phyloP scores from a whole-genome alignment of 176 grass and related monocot genomes.

The Metroxylon sagu region DNA sequence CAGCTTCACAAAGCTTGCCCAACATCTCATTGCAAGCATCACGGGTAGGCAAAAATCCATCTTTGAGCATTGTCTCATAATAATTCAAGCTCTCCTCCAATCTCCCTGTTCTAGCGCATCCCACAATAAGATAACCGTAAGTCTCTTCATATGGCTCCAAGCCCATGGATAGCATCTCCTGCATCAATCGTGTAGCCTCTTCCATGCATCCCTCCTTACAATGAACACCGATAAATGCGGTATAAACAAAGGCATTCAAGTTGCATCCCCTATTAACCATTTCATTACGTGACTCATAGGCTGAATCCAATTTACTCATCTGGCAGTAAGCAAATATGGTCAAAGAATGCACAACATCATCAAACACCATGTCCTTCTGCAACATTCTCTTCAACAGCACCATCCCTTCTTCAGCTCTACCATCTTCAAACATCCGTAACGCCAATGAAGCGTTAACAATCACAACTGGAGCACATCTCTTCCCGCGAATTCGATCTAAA shows the following conservation, averaged over 20 bases:
- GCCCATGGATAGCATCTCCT: constrained; percentile 58
- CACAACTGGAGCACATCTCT: constrained; percentile 34
- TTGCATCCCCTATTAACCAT: constrained; percentile 46
- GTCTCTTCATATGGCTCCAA: constrained; percentile 67
- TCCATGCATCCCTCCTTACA: constrained; percentile 17
- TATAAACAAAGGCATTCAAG: constrained; percentile 65
- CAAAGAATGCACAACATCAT: constrained; percentile 48
- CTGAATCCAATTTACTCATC: constrained; percentile 29
- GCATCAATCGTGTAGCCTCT: constrained; percentile 28
- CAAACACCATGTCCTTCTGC: constrained; percentile 72
- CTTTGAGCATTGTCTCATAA: constrained; percentile 46
- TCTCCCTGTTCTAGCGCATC: constrained; percentile 38
- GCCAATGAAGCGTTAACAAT: constrained; percentile 36
- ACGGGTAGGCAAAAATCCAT: constrained; percentile 39
- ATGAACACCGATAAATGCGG: constrained; percentile 44
- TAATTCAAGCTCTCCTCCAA: constrained; percentile 32
- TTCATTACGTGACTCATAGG: constrained; percentile 29
- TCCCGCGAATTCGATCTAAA: constrained; percentile 47
- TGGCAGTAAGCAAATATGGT: constrained; percentile 41
- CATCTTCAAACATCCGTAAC: constrained; percentile 47
- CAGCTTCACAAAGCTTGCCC: constrained; percentile 24
- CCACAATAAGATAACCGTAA: constrained; percentile 40
- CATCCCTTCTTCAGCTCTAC: constrained; percentile 44
- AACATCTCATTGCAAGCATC: constrained; percentile 40
- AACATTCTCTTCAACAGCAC: constrained; percentile 64